These are phyloP conservation scores for Starmerella powellii DNA, from an alignment of 805 yeast genomes.

Conservation along the genomic window DNA sequence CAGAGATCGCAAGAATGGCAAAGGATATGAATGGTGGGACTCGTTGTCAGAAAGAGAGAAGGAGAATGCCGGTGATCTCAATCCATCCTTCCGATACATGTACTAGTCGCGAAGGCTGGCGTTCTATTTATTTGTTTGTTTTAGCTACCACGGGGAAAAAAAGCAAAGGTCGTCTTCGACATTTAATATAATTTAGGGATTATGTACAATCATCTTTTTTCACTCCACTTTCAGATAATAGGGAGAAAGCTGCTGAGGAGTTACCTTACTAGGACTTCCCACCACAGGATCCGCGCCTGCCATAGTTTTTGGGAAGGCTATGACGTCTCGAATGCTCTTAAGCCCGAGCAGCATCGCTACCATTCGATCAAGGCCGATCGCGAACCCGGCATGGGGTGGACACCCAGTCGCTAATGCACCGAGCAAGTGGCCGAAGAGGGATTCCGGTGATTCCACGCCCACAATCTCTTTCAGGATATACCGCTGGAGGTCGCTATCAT, in stretches of 20 bases:
- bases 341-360: constrained; percentile 81
- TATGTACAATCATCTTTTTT: too few relatives aligned
- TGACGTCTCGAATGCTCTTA: constrained; percentile 74
- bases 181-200: not conserved
- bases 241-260: constrained; percentile 34
- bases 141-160: too few relatives aligned
- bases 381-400: constrained; percentile 98
- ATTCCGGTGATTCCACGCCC: constrained; percentile 43
- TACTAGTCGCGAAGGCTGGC: constrained; percentile 18
- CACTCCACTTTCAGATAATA: constrained; percentile 37
- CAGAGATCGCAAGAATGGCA: constrained; percentile 22
- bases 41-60: constrained; percentile 18
- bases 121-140: not conserved
- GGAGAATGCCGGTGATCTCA: constrained; percentile 26
- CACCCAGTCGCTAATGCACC: constrained; percentile 78
- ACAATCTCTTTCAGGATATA: constrained; percentile 58
- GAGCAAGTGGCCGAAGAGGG: constrained; percentile 73
- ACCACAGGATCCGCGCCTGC: constrained; percentile 83
- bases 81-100: constrained; percentile 27
- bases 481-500: constrained; percentile 67
- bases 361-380: constrained; percentile 86
- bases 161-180: not conserved
- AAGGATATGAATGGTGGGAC: constrained; percentile 23
- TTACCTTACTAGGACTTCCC: constrained; percentile 64
- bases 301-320: constrained; percentile 90